Evolutionary conservation across 208 protist species (phyloP).

Genomic region (Acanthamoeba healyi): DNA sequence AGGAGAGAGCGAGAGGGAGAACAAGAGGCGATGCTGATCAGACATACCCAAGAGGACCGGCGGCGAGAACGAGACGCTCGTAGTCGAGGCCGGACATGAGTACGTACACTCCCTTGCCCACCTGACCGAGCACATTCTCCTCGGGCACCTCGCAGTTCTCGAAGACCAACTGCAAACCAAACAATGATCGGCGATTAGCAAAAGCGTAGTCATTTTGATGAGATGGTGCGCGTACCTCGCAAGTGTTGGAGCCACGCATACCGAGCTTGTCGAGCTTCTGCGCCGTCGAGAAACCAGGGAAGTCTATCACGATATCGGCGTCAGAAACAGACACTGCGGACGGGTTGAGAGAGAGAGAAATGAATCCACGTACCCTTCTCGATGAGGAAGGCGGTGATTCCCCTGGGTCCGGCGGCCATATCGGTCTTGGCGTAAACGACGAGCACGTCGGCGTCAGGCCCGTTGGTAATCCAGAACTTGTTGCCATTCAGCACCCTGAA

Average conservation of each 20-base stretch:
- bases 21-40: not conserved
- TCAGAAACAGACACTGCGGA: not conserved
- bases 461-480: conserved; percentile 99
- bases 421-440: conserved; percentile 98
- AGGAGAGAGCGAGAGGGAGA: conserved; percentile 43
- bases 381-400: conserved; percentile 93
- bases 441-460: conserved; percentile 95
- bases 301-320: too few species aligned
- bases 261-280: conserved; percentile 94
- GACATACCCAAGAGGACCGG: conserved; percentile 88
- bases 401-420: conserved; percentile 79
- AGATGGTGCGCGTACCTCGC: conserved; percentile 83
- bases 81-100: conserved; percentile 94
- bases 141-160: conserved; percentile 83
- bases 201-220: not conserved
- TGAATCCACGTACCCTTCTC: conserved; percentile 85
- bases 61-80: conserved; percentile 91
- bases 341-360: not conserved
- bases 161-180: conserved; percentile 77
- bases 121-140: conserved; percentile 89
- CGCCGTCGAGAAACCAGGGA: conserved; percentile 87
- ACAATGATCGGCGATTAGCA: not conserved
- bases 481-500: conserved; percentile 94
- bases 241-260: conserved; percentile 94
- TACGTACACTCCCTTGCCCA: conserved; percentile 91